These are phyloP conservation scores for Arthrobotrys iridis DNA, from an alignment of 2,329 filamentous ascomycete genomes.

Conservation along the genomic window DNA sequence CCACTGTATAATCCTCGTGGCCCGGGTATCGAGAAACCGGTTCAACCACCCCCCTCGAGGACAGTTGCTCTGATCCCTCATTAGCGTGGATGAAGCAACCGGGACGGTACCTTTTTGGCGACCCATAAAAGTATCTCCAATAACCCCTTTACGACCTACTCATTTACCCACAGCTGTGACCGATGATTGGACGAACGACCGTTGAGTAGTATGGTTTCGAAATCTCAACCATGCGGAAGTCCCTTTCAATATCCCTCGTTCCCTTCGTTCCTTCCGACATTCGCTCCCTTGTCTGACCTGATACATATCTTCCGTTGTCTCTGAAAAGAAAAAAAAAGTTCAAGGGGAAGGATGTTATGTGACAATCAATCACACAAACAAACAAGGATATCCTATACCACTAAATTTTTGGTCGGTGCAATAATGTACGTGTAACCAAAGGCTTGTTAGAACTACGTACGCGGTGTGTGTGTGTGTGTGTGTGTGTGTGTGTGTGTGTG, in stretches of 20 bases:
- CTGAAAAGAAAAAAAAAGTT: background rate
- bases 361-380: background rate
- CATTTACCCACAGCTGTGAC: slow-evolving; percentile 28
- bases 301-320: slow-evolving; percentile 8
- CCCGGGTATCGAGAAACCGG: slow-evolving; percentile 7
- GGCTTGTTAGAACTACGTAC: background rate
- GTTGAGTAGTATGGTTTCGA: slow-evolving; percentile 31
- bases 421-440: background rate
- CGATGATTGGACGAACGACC: slow-evolving; percentile 31
- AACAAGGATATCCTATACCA: background rate
- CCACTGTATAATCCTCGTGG: background rate
- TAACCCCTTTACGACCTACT: slow-evolving; percentile 2
- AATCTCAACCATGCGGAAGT: slow-evolving; percentile 34
- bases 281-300: slow-evolving; percentile 11
- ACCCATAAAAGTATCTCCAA: slow-evolving; percentile 20
- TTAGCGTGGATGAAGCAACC: background rate
- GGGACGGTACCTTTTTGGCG: slow-evolving; percentile 35
- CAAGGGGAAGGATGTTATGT: background rate
- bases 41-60: background rate
- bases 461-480: background rate
- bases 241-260: slow-evolving; percentile 13
- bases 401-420: background rate
- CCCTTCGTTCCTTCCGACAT: background rate
- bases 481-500: background rate
- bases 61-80: background rate